phyloP scores from a whole-genome alignment of 2,329 filamentous ascomycete species.

The Sclerotinia subarctica region DNA sequence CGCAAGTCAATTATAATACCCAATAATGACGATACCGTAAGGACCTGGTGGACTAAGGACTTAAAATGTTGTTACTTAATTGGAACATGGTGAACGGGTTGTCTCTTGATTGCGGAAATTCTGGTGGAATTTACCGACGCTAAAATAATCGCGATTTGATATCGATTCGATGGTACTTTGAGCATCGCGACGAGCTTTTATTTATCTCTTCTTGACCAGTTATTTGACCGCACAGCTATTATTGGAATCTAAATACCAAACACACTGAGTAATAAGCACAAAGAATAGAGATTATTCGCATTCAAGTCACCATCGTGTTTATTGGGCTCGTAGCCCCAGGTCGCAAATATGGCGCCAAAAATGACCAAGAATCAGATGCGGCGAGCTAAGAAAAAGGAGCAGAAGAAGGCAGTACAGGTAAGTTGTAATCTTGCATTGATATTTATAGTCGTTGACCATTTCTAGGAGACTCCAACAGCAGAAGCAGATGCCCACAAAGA shows the following conservation, averaged over 20 bases:
- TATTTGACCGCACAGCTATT: neutral
- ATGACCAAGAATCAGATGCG: slow-evolving; percentile 92
- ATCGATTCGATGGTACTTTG: slow-evolving; percentile 16
- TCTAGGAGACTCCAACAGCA: slow-evolving; percentile 38
- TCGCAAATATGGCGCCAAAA: slow-evolving; percentile 62
- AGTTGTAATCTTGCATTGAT: slow-evolving; percentile 21
- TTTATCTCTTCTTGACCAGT: neutral
- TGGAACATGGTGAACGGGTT: neutral
- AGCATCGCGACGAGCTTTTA: neutral
- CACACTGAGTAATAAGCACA: neutral
- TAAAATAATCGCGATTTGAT: slow-evolving; percentile 31
- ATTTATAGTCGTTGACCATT: slow-evolving; percentile 17
- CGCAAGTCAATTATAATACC: neutral
- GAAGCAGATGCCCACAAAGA: slow-evolving; percentile 35
- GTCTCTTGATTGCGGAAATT: slow-evolving; percentile 2
- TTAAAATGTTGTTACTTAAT: slow-evolving; percentile 1
- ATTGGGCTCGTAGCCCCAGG: slow-evolving; percentile 29
- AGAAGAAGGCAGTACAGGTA: slow-evolving; percentile 66
- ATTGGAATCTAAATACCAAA: neutral
- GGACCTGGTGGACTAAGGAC: neutral
- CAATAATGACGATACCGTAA: slow-evolving; percentile 9
- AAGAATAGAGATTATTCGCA: neutral
- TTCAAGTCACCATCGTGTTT: neutral
- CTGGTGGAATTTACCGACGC: slow-evolving; percentile 25
- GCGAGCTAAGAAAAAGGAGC: slow-evolving; percentile 90